phyloP scores from a whole-genome alignment of 768 basidiomycete species.

The Russula brevipes region DNA sequence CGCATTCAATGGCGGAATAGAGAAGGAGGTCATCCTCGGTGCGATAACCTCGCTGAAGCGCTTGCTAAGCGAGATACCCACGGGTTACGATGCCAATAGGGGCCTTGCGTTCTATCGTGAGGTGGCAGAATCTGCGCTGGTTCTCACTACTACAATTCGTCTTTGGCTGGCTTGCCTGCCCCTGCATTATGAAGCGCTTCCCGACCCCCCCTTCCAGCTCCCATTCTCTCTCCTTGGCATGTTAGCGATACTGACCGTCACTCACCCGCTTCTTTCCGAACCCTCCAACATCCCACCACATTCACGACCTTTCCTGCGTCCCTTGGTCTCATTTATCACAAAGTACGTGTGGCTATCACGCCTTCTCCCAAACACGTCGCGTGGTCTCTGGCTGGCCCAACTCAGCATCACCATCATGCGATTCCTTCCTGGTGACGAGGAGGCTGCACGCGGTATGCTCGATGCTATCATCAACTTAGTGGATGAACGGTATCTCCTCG shows the following conservation, averaged over 20 bases:
- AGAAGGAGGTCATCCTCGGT: constrained; percentile 28
- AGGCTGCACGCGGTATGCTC: constrained; percentile 42
- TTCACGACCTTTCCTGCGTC: constrained; percentile 40
- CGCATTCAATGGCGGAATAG: constrained; percentile 38
- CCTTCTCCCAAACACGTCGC: constrained; percentile 48
- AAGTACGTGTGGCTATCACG: constrained; percentile 56
- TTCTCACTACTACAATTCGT: constrained; percentile 48
- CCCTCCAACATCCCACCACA: constrained; percentile 28
- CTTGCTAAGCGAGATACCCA: constrained; percentile 20
- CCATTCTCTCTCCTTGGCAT: constrained; percentile 55
- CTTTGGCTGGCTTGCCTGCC: constrained; percentile 63
- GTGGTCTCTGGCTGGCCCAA: constrained; percentile 63
- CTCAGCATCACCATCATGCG: constrained; percentile 51
- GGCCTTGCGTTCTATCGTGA: constrained; percentile 26
- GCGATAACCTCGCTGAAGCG: constrained; percentile 26
- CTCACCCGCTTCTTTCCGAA: constrained; percentile 48
- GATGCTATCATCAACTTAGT: constrained; percentile 37
- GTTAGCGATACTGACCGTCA: constrained; percentile 45
- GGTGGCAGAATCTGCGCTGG: constrained; percentile 35
- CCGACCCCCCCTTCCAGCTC: constrained; percentile 54
- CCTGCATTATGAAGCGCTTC: constrained; percentile 37
- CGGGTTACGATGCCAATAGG: not conserved
- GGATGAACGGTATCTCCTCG: constrained; percentile 39
- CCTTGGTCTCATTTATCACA: constrained; percentile 50
- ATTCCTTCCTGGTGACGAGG: constrained; percentile 74